These are phyloP conservation scores for Pythium phragmiticola DNA, from an alignment of 352 stramenopile genomes.

Conservation along the genomic window DNA sequence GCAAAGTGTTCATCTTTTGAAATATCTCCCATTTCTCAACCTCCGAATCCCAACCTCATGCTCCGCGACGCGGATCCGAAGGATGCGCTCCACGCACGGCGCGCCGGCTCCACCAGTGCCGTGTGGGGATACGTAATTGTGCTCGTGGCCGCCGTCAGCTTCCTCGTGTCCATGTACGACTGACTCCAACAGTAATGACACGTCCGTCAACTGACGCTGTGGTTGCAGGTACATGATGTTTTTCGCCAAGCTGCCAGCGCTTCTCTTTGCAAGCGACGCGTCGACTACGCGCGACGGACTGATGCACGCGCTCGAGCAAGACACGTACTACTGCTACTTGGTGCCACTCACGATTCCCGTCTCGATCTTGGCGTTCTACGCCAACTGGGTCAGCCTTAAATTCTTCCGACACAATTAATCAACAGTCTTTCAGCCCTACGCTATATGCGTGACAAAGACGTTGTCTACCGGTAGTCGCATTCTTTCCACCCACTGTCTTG, in stretches of 20 bases:
- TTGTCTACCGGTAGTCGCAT: conserved; percentile 20
- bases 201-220: background rate
- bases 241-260: conserved; percentile 52
- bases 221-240: conserved; percentile 65
- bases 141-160: conserved; percentile 40
- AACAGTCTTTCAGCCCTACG: background rate
- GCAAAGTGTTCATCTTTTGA: no score
- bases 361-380: conserved; percentile 73
- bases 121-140: conserved; percentile 84
- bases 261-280: conserved; percentile 6
- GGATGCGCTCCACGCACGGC: conserved; percentile 22
- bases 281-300: conserved; percentile 19
- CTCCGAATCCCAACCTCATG: background rate
- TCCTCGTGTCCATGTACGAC: conserved; percentile 62
- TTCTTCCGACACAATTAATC: conserved; percentile 81
- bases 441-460: background rate
- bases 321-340: conserved; percentile 83
- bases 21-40: no score
- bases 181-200: background rate
- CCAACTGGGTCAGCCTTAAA: conserved; percentile 85
- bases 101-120: conserved; percentile 66
- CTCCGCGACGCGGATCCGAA: background rate
- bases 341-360: conserved; percentile 76
- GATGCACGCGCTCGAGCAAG: conserved; percentile 46
- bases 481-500: conserved; percentile 21